Conservation (phyloP, 1,139 yeast genomes). For the Ogataea hybrid region DNA sequence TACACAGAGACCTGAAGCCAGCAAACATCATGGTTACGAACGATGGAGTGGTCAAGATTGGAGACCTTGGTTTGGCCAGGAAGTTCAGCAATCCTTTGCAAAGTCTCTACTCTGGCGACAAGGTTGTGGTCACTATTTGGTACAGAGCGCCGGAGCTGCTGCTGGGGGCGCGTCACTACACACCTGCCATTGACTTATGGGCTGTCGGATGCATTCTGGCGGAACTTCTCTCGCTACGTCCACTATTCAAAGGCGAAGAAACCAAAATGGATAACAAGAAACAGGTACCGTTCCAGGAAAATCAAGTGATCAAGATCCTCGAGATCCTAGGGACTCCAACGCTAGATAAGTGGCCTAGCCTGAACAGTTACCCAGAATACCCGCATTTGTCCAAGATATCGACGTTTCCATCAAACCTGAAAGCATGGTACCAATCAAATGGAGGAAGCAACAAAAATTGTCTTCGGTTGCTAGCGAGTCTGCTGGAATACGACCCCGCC, state of each 20-base stretch:
- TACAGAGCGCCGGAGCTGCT: conserved; percentile 93
- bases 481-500: conserved; percentile 85
- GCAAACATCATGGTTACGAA: conserved; percentile 96
- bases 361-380: conserved; percentile 83
- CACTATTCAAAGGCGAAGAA: conserved; percentile 96
- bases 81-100: conserved; percentile 87
- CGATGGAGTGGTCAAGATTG: conserved; percentile 88
- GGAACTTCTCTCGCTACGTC: conserved; percentile 82
- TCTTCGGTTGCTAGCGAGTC: conserved; percentile 56
- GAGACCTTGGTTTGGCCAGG: conserved; percentile 93
- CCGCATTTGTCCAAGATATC: conserved; percentile 64
- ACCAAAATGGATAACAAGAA: conserved; percentile 93
- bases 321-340: conserved; percentile 92
- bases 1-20: conserved; percentile 94
- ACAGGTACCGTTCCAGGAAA: conserved; percentile 89
- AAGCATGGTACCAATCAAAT: conserved; percentile 80
- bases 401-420: conserved; percentile 63
- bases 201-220: conserved; percentile 97
- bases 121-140: conserved; percentile 98
- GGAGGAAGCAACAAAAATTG: conserved; percentile 74
- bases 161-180: conserved; percentile 88
- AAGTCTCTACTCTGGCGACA: conserved; percentile 88
- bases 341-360: conserved; percentile 69
- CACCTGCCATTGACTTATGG: conserved; percentile 96
- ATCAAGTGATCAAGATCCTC: conserved; percentile 84